Evolutionary conservation across 805 yeast species (phyloP).

Genomic region (Nakazawaea ambrosiae): DNA sequence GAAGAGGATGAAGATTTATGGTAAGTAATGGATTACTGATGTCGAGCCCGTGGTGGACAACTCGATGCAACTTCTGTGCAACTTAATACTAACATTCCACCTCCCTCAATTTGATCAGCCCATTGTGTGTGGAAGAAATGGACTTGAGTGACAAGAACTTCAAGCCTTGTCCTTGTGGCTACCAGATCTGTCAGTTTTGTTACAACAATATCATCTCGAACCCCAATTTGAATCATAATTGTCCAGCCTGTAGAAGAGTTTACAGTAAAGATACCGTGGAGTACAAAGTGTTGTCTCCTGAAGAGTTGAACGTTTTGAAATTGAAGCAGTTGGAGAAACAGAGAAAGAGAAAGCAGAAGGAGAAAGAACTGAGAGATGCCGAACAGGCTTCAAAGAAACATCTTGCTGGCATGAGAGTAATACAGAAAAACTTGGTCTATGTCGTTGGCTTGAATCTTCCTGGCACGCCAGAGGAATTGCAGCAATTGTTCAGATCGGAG

Average conservation of each 20-base stretch:
- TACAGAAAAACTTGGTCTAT: constrained; percentile 93
- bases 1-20: constrained; percentile 79
- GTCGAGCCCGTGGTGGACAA: no score
- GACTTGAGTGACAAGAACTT: constrained; percentile 94
- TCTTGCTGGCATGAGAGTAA: constrained; percentile 95
- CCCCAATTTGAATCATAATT: constrained; percentile 90
- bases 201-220: constrained; percentile 93
- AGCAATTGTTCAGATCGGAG: constrained; percentile 75
- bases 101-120: no score
- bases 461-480: constrained; percentile 80
- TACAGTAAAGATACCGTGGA: constrained; percentile 93
- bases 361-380: constrained; percentile 85
- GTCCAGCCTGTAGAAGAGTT: constrained; percentile 95
- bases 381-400: constrained; percentile 82
- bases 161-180: constrained; percentile 99
- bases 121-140: constrained; percentile 96
- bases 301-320: constrained; percentile 81
- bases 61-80: no score
- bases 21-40: constrained; percentile 26
- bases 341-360: constrained; percentile 74
- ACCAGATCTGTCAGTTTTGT: constrained; percentile 97
- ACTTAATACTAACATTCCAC: no score
- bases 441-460: constrained; percentile 93
- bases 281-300: constrained; percentile 75
- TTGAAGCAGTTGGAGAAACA: constrained; percentile 75